Base-by-base conservation (phyloP, 139 green algal genomes). In the Mychonastes homosphaera region DNA sequence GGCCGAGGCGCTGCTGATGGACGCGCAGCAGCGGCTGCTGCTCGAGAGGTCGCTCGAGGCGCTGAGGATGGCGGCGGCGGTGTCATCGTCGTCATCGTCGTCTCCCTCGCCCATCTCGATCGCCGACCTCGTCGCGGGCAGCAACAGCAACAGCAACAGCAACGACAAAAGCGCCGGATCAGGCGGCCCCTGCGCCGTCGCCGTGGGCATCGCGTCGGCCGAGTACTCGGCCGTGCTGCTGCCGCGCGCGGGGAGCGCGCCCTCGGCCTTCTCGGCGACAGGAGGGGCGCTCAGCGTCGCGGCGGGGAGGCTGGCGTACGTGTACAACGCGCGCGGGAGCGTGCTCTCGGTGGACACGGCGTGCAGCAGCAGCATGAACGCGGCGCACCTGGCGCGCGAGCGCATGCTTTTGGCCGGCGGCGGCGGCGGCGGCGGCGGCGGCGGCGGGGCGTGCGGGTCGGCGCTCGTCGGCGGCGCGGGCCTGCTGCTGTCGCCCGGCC, bases 21-120 rank as follows among this genome's bases (percentile, higher is more conserved):
- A 95, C 56, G 70, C 81, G 0, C 87, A 95, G 75, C 87, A 95
- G 65, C 64, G 84, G 7, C 50, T 91, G 67, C 70, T 90, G 40
- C 60, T 90, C 27, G 65, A 86, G 65, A 30, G 41, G 3, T 32
- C 73, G 1, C 38, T 44, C 16, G 65, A 77, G 35, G 53, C 63
- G 10, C 54, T 82, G 21, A 29, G 41, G 26, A 18, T 58, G 32
- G 26, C 38, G 35, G 38, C 39, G 23, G 43, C 43, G 43, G 10
- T 6, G 9, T 5, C 57, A 30, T 19, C 57, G 39, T 24, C 30
- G 8, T 5, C 7, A 24, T 63, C 16, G 21, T 10, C 9, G 30
- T 30, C n/a, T n/a, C n/a, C n/a, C n/a, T n/a, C n/a, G n/a, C n/a
- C n/a, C n/a, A n/a, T n/a, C n/a, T n/a, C n/a, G n/a, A n/a, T n/a